Evolutionary conservation across 257 asterid species (phyloP), one percentile per base, ranked within the genome.

Genomic region (Capsicum chinense): DNA sequence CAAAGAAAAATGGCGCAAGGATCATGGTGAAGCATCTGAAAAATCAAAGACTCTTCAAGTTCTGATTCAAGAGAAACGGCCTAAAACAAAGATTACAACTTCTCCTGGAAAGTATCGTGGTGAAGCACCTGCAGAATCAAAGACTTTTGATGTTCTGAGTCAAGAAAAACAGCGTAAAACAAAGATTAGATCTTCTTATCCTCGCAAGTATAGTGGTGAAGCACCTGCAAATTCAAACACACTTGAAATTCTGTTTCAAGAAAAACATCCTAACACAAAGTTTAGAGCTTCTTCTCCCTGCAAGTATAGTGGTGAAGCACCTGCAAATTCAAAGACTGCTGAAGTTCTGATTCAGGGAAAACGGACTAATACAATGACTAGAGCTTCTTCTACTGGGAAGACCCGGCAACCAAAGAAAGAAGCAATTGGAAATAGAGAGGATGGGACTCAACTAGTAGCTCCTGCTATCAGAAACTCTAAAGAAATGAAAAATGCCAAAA

Each of bases 341-440:
- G 11, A 68, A 76, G 47, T 52, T 52, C 17, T 76, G 63, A 13
- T 76, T 52, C 81, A 52, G 47, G 81, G 26, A 52, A 76, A 76
- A 26, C 14, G 26, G 21, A 26, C 63, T 76, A 13, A 21, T 52
- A 3, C 81, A 76, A 76, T 6, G 68, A 5, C 21, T 7, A 67
- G 78, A 59, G 79, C 80, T 67, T 67, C 79, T 82, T 70, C 48
- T 35, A 80, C 85, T 9, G 80, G 44, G 9, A 82, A 82, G 80
- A 39, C 80, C 63, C 11, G 42, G 68, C 64, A 82, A 67, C 68
- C 60, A 47, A 82, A 67, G 50, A 82, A 67, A 82, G 85, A 82
- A 67, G 21, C 79, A 33, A 17, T 9, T 10, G 80, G 44, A 19
- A 82, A 82, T 52, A 82, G 9, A 42, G 54, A 39, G 60, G 80